A percentile compares a stretch with the other conserved stretches of the same genome.
Conservation (phyloP, 352 stramenopile species). For the Pythium grandisporangium region DNA sequence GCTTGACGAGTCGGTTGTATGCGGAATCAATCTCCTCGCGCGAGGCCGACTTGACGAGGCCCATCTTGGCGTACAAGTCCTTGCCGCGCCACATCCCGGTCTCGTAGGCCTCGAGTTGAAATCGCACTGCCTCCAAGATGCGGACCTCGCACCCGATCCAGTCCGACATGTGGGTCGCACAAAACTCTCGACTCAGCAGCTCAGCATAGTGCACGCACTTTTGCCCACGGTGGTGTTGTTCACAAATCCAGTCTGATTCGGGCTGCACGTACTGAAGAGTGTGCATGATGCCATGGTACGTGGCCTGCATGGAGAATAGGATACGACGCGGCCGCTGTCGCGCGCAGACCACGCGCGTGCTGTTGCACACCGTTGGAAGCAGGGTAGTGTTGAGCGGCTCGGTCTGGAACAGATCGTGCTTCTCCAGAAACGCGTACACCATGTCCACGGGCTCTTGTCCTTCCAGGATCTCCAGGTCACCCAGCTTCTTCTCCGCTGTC, state of each 20-base stretch:
- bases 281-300: conserved; percentile 55
- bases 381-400: conserved; percentile 69
- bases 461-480: conserved; percentile 62
- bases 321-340: conserved; percentile 49
- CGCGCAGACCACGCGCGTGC: conserved; percentile 45
- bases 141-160: conserved; percentile 39
- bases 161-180: conserved; percentile 61
- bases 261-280: conserved; percentile 72
- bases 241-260: conserved; percentile 70
- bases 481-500: conserved; percentile 52
- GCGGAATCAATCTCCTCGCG: conserved; percentile 69
- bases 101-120: conserved; percentile 63
- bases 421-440: conserved; percentile 82
- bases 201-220: conserved; percentile 74
- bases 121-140: conserved; percentile 52
- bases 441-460: conserved; percentile 72
- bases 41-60: conserved; percentile 56
- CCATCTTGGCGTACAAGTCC: conserved; percentile 73
- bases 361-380: conserved; percentile 62
- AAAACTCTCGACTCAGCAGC: conserved; percentile 50
- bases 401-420: conserved; percentile 80
- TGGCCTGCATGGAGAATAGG: conserved; percentile 73
- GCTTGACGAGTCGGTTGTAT: conserved; percentile 75
- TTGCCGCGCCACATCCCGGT: conserved; percentile 71
- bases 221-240: conserved; percentile 33